Conservation (phyloP, 2,329 filamentous ascomycete genomes). For the Raffaelea ambrosiae region DNA sequence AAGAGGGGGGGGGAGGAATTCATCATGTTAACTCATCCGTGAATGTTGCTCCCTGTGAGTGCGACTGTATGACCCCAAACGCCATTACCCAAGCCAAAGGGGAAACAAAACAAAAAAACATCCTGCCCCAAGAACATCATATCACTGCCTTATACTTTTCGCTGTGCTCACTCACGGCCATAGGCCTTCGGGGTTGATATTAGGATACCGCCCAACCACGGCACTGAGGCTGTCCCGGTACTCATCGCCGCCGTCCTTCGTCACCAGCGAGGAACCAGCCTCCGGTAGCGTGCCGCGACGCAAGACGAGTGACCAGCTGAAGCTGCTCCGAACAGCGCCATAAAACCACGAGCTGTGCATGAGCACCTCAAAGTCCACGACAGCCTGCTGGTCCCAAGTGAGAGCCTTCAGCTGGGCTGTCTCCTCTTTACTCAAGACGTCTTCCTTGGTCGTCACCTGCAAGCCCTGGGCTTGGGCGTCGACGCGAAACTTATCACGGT, state of each 20-base stretch:
- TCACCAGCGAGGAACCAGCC: constrained; percentile 5
- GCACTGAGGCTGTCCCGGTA: constrained; percentile 12
- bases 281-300: constrained; percentile 12
- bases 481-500: constrained; percentile 19
- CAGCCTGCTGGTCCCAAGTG: constrained; percentile 18
- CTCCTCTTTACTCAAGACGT: constrained; percentile 22
- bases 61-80: too few species aligned
- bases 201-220: constrained; percentile 9
- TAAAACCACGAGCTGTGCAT: constrained; percentile 9
- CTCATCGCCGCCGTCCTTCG: constrained; percentile 5
- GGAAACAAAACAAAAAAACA: too few species aligned
- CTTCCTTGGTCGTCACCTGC: constrained; percentile 23
- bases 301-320: constrained; percentile 9
- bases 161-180: constrained; percentile 9
- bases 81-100: too few species aligned
- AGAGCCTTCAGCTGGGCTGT: constrained; percentile 20
- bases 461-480: constrained; percentile 19
- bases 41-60: too few species aligned
- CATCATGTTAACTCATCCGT: too few species aligned
- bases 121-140: too few species aligned
- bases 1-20: too few species aligned
- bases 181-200: constrained; percentile 12
- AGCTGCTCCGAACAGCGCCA: constrained; percentile 12
- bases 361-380: constrained; percentile 12
- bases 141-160: too few species aligned